phyloP scores from a whole-genome alignment of 768 basidiomycete species.

The Daedaleopsis nitida region DNA sequence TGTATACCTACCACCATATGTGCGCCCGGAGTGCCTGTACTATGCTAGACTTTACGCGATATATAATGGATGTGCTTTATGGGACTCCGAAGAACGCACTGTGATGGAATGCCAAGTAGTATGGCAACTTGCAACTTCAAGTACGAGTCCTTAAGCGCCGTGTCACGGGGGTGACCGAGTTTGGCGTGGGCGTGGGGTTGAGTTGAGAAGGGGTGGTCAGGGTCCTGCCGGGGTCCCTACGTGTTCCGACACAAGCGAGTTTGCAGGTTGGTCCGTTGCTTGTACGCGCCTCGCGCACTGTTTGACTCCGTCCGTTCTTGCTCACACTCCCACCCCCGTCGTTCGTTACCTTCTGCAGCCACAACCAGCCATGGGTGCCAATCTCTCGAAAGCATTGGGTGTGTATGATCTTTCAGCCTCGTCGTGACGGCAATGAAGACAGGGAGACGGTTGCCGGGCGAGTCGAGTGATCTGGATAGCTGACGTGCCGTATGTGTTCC shows the following conservation, averaged over 20 bases:
- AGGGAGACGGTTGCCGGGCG: background rate
- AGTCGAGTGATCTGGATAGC: constrained; percentile 6
- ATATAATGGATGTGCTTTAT: background rate
- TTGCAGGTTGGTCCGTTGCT: background rate
- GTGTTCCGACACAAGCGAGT: background rate
- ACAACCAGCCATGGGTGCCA: constrained; percentile 70
- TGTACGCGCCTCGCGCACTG: constrained; percentile 15
- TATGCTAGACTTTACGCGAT: constrained; percentile 8
- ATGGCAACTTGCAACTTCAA: too few relatives aligned
- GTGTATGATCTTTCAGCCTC: constrained; percentile 23
- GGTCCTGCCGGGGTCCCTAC: background rate
- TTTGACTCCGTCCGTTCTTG: constrained; percentile 25
- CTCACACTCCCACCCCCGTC: constrained; percentile 44
- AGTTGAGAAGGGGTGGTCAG: background rate
- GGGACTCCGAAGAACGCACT: too few relatives aligned
- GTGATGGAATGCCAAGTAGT: too few relatives aligned
- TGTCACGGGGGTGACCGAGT: background rate
- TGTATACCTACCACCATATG: constrained; percentile 11
- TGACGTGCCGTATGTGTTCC: constrained; percentile 3
- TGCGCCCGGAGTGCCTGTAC: constrained; percentile 15
- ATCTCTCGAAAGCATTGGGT: constrained; percentile 86
- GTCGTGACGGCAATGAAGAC: constrained; percentile 1
- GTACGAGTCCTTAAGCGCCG: too few relatives aligned
- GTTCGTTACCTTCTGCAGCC: constrained; percentile 57
- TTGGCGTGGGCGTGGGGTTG: background rate